Percentiles rank a stretch among this genome's conserved stretches.
phyloP scores from a whole-genome alignment of 164 flowering plant genomes.

The Platanus orientalis region DNA sequence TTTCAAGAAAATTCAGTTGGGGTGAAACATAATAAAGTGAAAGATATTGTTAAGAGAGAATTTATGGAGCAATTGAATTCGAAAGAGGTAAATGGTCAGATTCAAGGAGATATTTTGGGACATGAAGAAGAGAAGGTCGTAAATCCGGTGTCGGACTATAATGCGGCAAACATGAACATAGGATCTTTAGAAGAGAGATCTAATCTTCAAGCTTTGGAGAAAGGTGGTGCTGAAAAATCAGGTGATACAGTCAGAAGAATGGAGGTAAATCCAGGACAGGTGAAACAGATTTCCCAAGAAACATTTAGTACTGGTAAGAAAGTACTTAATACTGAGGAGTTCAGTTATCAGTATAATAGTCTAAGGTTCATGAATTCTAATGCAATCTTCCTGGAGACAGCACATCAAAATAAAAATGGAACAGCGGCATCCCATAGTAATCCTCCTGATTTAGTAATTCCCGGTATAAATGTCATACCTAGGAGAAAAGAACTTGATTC shows the following conservation, averaged over 20 bases:
- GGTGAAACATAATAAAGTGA: slow-evolving; percentile 31
- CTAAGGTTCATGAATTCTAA: slow-evolving; percentile 22
- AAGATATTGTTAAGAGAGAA: slow-evolving; percentile 26
- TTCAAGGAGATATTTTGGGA: slow-evolving; percentile 11
- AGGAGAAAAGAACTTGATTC: background rate
- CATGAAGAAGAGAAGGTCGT: slow-evolving; percentile 20
- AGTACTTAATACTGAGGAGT: slow-evolving; percentile 21
- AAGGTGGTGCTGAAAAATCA: slow-evolving; percentile 6
- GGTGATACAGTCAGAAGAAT: slow-evolving; percentile 14
- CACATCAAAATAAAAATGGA: slow-evolving; percentile 21
- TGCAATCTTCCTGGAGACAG: slow-evolving; percentile 19
- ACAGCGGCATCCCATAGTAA: slow-evolving; percentile 21
- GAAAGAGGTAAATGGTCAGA: slow-evolving; percentile 17
- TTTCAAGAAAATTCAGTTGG: slow-evolving; percentile 34
- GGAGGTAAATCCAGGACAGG: slow-evolving; percentile 14
- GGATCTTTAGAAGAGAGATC: too few relatives aligned
- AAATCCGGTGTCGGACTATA: slow-evolving; percentile 10
- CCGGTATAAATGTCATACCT: slow-evolving; percentile 21
- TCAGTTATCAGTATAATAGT: slow-evolving; percentile 20
- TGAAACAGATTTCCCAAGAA: slow-evolving; percentile 12
- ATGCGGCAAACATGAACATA: slow-evolving; percentile 1
- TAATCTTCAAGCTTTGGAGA: slow-evolving; percentile 2
- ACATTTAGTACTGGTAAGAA: background rate
- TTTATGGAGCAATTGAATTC: slow-evolving; percentile 9
- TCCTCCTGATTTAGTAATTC: slow-evolving; percentile 30